Conservation (phyloP, 208 protist species). For the Novymonas esmeraldas region DNA sequence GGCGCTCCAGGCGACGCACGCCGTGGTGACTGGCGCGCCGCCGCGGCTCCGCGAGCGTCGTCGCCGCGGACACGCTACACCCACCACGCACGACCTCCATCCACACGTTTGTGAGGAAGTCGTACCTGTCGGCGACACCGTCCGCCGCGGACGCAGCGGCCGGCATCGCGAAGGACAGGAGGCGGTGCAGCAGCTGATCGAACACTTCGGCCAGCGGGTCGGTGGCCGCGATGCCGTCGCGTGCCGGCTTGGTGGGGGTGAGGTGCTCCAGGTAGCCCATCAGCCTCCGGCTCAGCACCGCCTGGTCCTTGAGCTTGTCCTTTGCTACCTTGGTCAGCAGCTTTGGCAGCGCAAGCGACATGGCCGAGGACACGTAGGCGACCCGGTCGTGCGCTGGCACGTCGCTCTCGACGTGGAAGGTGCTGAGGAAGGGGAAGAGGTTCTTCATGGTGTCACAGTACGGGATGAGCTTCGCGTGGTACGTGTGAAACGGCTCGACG, state of each 20-base stretch:
- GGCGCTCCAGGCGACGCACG: constrained; percentile 58
- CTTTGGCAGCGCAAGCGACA: constrained; percentile 80
- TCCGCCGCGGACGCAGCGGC: constrained; percentile 1
- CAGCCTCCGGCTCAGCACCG: constrained; percentile 76
- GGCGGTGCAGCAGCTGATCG: constrained; percentile 63
- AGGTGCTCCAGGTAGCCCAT: constrained; percentile 78
- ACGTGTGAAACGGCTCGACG: constrained; percentile 63
- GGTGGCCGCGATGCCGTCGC: not conserved
- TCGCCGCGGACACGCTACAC: constrained; percentile 27
- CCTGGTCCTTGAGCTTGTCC: constrained; percentile 81
- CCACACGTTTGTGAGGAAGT: constrained; percentile 39
- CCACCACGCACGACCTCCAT: constrained; percentile 26
- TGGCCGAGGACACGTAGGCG: constrained; percentile 72
- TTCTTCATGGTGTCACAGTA: constrained; percentile 78
- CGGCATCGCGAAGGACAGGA: constrained; percentile 63
- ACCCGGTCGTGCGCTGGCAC: constrained; percentile 50
- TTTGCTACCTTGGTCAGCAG: constrained; percentile 69
- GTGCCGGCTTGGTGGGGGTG: constrained; percentile 1
- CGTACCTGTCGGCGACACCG: constrained; percentile 3
- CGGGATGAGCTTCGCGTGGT: constrained; percentile 71
- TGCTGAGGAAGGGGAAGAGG: constrained; percentile 81
- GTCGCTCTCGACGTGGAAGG: constrained; percentile 81
- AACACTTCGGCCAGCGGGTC: constrained; percentile 66
- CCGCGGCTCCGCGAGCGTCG: constrained; percentile 3
- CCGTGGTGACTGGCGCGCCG: constrained; percentile 29